phyloP scores from a whole-genome alignment of 306 rosid genomes.

The Malus orientalis region DNA sequence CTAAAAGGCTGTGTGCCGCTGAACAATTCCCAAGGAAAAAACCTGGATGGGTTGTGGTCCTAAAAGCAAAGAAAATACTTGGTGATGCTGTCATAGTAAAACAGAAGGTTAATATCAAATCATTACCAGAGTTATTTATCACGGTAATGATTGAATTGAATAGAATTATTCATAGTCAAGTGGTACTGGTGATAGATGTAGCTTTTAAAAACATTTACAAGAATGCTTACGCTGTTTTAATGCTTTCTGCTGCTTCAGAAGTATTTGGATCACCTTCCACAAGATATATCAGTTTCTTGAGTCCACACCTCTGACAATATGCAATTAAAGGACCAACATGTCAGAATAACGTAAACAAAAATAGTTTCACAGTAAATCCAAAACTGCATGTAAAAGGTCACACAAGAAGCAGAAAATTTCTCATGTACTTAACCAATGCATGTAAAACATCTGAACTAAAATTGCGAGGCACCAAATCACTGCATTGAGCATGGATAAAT shows the following conservation, averaged over 20 bases:
- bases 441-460: too few relatives aligned
- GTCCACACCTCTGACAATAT: constrained; percentile 73
- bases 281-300: constrained; percentile 83
- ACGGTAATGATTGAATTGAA: neutral
- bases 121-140: neutral
- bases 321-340: constrained; percentile 18
- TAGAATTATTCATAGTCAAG: neutral
- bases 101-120: neutral
- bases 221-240: constrained; percentile 84
- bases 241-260: constrained; percentile 89
- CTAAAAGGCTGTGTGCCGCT: neutral
- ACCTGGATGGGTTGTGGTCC: neutral
- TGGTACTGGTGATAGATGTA: neutral
- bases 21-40: neutral
- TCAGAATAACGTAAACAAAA: constrained; percentile 6
- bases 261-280: constrained; percentile 97
- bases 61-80: neutral
- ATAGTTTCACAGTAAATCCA: neutral
- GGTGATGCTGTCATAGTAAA: neutral
- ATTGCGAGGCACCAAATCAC: too few relatives aligned
- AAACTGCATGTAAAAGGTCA: neutral
- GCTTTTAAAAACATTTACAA: neutral
- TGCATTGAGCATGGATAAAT: neutral
- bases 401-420: neutral
- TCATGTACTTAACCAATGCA: neutral